phyloP scores from a whole-genome alignment of 1,139 yeast species.

The Eremothecium coryli region DNA sequence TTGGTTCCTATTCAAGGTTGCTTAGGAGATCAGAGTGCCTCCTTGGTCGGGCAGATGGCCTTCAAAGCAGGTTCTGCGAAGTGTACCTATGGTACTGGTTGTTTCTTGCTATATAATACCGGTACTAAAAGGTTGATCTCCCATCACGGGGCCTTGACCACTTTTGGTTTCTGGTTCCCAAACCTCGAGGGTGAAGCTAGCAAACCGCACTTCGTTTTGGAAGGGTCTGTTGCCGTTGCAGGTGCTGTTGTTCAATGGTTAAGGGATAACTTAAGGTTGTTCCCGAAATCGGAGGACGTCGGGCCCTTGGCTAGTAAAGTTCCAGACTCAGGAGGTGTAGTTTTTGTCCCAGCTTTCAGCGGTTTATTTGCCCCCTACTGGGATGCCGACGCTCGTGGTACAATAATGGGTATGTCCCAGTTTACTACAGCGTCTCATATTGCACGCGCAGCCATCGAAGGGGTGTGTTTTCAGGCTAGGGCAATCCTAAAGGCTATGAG shows the following conservation, averaged over 20 bases:
- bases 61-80: constrained; percentile 78
- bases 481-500: constrained; percentile 90
- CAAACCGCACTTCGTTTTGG: constrained; percentile 79
- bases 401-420: constrained; percentile 87
- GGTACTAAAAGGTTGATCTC: constrained; percentile 61
- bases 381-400: constrained; percentile 89
- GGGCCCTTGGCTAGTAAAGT: constrained; percentile 86
- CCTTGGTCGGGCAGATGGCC: constrained; percentile 88
- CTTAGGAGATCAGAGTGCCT: constrained; percentile 91
- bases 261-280: constrained; percentile 78
- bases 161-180: constrained; percentile 86
- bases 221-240: constrained; percentile 94
- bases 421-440: constrained; percentile 80
- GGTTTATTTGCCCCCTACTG: constrained; percentile 95
- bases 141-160: constrained; percentile 75
- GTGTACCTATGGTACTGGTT: constrained; percentile 97
- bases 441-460: constrained; percentile 91
- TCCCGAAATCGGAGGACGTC: constrained; percentile 74
- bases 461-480: constrained; percentile 88
- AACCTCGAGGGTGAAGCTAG: constrained; percentile 40
- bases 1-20: constrained; percentile 75
- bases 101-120: constrained; percentile 82
- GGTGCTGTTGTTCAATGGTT: constrained; percentile 94
- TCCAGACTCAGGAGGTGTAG: constrained; percentile 80
- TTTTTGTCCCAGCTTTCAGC: constrained; percentile 89